Evolutionary conservation across 805 yeast species (phyloP).

Genomic region (Wickerhamomyces queroliae): DNA sequence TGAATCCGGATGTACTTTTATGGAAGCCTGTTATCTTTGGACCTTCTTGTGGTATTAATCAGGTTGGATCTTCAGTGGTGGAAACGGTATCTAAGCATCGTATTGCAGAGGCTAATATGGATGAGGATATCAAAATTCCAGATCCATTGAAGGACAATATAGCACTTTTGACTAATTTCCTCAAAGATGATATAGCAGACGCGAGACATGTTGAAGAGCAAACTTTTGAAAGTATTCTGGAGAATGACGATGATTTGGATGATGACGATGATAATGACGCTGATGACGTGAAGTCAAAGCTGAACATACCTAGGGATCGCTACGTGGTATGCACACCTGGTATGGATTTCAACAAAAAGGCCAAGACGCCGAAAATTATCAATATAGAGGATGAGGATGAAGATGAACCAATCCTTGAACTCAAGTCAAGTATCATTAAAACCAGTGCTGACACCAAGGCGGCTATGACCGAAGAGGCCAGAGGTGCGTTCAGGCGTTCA

Average conservation of each 20-base stretch:
- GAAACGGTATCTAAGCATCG: conserved; percentile 18
- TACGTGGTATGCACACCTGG: conserved; percentile 34
- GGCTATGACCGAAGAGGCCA: neutral
- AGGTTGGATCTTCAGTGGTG: conserved; percentile 27
- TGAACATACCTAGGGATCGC: conserved; percentile 9
- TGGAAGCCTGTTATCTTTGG: conserved; percentile 87
- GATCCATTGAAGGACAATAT: conserved; percentile 40
- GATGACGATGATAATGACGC: conserved; percentile 19
- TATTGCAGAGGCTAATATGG: conserved; percentile 4
- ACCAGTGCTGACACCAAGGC: neutral
- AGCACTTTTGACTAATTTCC: conserved; percentile 49
- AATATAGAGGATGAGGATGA: conserved; percentile 23
- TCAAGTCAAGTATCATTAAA: conserved; percentile 14
- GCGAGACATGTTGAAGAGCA: conserved; percentile 54
- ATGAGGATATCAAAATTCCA: conserved; percentile 2
- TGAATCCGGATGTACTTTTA: conserved; percentile 50
- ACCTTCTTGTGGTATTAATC: conserved; percentile 78
- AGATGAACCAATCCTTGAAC: too few species aligned
- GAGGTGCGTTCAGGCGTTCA: neutral
- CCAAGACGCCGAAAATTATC: conserved; percentile 18
- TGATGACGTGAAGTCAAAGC: conserved; percentile 2
- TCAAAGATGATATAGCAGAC: conserved; percentile 66
- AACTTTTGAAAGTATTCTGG: conserved; percentile 41
- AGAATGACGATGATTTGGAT: conserved; percentile 11
- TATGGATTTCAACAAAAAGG: conserved; percentile 19